phyloP scores from a whole-genome alignment of 2,329 filamentous ascomycete genomes.

The Myriangium duriaei region DNA sequence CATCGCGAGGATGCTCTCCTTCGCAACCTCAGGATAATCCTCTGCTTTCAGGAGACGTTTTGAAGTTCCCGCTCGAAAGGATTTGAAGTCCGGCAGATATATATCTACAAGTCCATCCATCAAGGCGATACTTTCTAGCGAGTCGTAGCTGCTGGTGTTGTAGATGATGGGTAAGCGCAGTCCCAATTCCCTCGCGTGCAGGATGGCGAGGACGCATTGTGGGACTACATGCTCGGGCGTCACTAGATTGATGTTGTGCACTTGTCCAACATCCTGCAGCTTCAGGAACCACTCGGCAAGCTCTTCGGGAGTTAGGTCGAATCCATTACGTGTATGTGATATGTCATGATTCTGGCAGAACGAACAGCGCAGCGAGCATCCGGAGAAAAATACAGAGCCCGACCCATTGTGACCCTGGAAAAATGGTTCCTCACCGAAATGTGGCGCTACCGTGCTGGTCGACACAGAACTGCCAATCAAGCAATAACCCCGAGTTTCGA shows the following conservation, averaged over 20 bases:
- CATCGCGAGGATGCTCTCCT: conserved; percentile 70
- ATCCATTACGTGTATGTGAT: conserved; percentile 66
- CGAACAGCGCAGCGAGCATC: conserved; percentile 62
- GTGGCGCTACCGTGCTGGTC: conserved; percentile 73
- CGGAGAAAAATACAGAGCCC: conserved; percentile 70
- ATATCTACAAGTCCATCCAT: conserved; percentile 74
- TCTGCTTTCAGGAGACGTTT: conserved; percentile 65
- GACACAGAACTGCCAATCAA: conserved; percentile 63
- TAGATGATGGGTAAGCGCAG: conserved; percentile 65
- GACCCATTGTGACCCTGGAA: conserved; percentile 72
- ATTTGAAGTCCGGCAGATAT: conserved; percentile 81
- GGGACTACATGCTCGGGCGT: conserved; percentile 81
- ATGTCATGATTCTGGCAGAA: conserved; percentile 79
- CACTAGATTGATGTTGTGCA: conserved; percentile 84
- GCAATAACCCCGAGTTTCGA: conserved; percentile 64
- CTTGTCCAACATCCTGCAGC: conserved; percentile 62
- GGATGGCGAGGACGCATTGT: conserved; percentile 64
- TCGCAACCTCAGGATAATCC: conserved; percentile 58
- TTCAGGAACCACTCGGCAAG: conserved; percentile 75
- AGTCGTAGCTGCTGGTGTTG: conserved; percentile 76
- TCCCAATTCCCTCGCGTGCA: conserved; percentile 58
- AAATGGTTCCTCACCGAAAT: conserved; percentile 59
- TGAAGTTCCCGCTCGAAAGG: conserved; percentile 56
- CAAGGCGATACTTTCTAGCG: conserved; percentile 54
- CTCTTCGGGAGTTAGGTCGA: conserved; percentile 65